phyloP scores from a whole-genome alignment of 2,329 filamentous ascomycete species.

The Neodidymelliopsis sp. region DNA sequence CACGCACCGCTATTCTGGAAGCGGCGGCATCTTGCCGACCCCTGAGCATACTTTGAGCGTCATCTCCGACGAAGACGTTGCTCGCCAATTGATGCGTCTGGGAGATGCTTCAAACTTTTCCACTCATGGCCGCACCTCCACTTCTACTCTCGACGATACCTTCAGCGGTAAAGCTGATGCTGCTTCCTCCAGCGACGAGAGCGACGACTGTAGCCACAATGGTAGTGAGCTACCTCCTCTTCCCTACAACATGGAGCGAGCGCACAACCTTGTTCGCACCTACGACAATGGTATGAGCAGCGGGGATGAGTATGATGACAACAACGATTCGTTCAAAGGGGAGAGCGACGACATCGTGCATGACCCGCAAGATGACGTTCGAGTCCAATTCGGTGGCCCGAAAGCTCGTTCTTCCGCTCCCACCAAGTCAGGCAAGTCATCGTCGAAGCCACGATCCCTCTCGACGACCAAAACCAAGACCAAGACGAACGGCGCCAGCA shows the following conservation, averaged over 20 bases:
- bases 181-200: constrained; percentile 57
- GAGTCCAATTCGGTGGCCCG: constrained; percentile 53
- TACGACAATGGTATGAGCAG: constrained; percentile 62
- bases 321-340: constrained; percentile 62
- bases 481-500: constrained; percentile 51
- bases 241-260: constrained; percentile 35
- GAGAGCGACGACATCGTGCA: constrained; percentile 58
- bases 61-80: constrained; percentile 97
- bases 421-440: constrained; percentile 52
- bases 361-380: constrained; percentile 45
- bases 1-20: constrained; percentile 51
- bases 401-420: constrained; percentile 50
- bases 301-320: constrained; percentile 65
- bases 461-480: constrained; percentile 60
- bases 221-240: constrained; percentile 54
- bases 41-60: constrained; percentile 98
- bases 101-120: constrained; percentile 94
- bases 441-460: constrained; percentile 49
- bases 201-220: constrained; percentile 77
- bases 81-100: constrained; percentile 93
- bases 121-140: constrained; percentile 83
- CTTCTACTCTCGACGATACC: constrained; percentile 91
- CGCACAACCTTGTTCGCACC: constrained; percentile 51
- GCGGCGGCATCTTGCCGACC: constrained; percentile 77
- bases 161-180: constrained; percentile 89